A percentile compares a stretch with the other conserved stretches of the same genome.
These are phyloP conservation scores for Erythrobasidium hasegawianum DNA, from an alignment of 1,284 basidiomycete genomes.

Conservation along the genomic window DNA sequence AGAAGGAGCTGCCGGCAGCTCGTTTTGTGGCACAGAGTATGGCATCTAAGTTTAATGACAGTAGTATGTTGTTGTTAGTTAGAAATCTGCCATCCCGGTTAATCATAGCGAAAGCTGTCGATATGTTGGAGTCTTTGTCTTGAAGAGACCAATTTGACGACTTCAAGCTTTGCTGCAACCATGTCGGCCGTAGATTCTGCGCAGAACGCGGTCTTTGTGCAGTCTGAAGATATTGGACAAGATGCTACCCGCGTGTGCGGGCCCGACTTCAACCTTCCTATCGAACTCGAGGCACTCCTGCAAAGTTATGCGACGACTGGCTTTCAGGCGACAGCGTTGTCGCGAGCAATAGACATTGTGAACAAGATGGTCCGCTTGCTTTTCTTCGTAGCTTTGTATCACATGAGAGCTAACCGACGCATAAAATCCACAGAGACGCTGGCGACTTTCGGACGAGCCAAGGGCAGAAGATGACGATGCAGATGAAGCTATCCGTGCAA, in stretches of 20 bases:
- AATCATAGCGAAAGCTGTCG: too few relatives aligned
- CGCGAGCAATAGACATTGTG: conserved; percentile 82
- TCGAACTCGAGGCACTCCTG: conserved; percentile 70
- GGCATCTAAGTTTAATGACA: too few relatives aligned
- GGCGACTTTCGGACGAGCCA: conserved; percentile 78
- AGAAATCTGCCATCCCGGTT: too few relatives aligned
- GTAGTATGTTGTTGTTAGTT: too few relatives aligned
- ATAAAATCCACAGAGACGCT: conserved; percentile 58
- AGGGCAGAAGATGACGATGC: conserved; percentile 66
- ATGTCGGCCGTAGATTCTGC: conserved; percentile 8
- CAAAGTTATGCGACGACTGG: conserved; percentile 82
- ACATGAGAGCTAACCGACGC: neutral
- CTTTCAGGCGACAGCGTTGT: conserved; percentile 90
- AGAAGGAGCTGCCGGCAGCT: too few relatives aligned
- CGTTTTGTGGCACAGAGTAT: too few relatives aligned
- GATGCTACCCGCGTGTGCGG: conserved; percentile 73
- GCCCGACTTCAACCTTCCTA: conserved; percentile 73
- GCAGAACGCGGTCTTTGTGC: conserved; percentile 34
- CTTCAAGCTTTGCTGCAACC: too few relatives aligned
- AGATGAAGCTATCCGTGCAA: conserved; percentile 60
- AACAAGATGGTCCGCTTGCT: conserved; percentile 69
- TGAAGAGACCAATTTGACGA: too few relatives aligned
- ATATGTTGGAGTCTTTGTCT: too few relatives aligned
- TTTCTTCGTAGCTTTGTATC: neutral
- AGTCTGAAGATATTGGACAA: conserved; percentile 22